A percentile compares a stretch with the other conserved stretches of the same genome.
Conservation (phyloP, 1,139 yeast species). For the Meyerozyma guilliermondii region DNA sequence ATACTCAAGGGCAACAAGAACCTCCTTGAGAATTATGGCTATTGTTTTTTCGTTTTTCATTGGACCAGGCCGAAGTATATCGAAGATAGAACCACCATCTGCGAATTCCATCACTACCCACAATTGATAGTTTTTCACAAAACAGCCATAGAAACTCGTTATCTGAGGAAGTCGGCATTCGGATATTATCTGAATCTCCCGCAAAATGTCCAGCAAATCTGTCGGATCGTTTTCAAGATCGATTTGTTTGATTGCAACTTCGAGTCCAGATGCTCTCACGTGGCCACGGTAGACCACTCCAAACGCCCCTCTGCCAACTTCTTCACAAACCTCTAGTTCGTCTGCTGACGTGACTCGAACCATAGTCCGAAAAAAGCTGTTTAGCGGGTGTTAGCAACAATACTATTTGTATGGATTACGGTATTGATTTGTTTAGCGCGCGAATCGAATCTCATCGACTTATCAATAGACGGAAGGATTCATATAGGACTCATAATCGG, state of each 20-base stretch:
- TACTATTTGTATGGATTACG: not conserved
- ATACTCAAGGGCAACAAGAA: constrained; percentile 65
- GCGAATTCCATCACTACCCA: constrained; percentile 87
- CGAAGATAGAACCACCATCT: constrained; percentile 81
- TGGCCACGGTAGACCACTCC: constrained; percentile 81
- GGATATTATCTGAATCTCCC: constrained; percentile 71
- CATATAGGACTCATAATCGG: no score
- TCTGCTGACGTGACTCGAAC: constrained; percentile 28
- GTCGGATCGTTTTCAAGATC: constrained; percentile 76
- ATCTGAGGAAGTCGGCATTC: constrained; percentile 69
- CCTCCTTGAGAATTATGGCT: constrained; percentile 52
- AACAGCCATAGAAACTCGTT: constrained; percentile 75
- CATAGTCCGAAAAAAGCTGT: not conserved
- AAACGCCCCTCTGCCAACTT: constrained; percentile 84
- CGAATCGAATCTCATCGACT: no score
- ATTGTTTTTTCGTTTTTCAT: constrained; percentile 41
- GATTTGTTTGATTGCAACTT: constrained; percentile 67
- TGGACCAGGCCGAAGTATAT: constrained; percentile 59
- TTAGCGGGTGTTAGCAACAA: not conserved
- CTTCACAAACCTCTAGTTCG: constrained; percentile 56
- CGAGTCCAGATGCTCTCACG: constrained; percentile 43
- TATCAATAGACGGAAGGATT: no score
- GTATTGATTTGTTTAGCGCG: no score
- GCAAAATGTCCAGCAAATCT: constrained; percentile 73
- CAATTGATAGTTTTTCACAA: constrained; percentile 69